A percentile compares a stretch with the other conserved stretches of the same genome.
Evolutionary conservation across 2,329 filamentous ascomycete genomes (phyloP).

Genomic region (Pseudogymnoascus sp.): DNA sequence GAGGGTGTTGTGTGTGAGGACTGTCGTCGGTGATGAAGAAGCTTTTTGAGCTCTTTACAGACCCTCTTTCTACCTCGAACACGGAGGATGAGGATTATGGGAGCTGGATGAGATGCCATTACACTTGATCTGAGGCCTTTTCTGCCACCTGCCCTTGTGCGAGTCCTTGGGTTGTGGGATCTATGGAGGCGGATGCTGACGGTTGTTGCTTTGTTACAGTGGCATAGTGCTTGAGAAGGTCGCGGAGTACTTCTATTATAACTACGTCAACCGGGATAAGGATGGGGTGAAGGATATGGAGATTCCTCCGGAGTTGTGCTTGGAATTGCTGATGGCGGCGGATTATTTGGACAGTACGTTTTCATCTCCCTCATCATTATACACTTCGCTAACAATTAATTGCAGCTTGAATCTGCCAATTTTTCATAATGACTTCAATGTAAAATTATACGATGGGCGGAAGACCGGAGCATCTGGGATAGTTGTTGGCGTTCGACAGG

Average conservation of each 20-base stretch:
- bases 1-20: neutral
- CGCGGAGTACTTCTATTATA: constrained; percentile 76
- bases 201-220: constrained; percentile 35
- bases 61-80: constrained; percentile 23
- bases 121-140: constrained; percentile 55
- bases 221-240: constrained; percentile 69
- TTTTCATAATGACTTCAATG: constrained; percentile 12
- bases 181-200: neutral
- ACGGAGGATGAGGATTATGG: constrained; percentile 19
- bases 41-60: constrained; percentile 22
- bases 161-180: constrained; percentile 10
- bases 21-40: constrained; percentile 15
- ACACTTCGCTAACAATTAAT: constrained; percentile 6
- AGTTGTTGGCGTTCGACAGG: constrained; percentile 10
- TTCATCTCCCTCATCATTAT: neutral
- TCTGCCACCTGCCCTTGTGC: constrained; percentile 12
- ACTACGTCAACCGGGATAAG: constrained; percentile 60
- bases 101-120: constrained; percentile 36
- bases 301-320: constrained; percentile 66
- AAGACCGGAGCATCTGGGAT: constrained; percentile 12
- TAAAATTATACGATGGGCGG: constrained; percentile 9
- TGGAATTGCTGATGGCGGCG: constrained; percentile 68
- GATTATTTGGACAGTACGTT: constrained; percentile 60
- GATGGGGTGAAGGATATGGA: constrained; percentile 74
- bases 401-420: constrained; percentile 11